These are phyloP conservation scores for Pythium brassicae DNA, from an alignment of 352 stramenopile species.

Conservation along the genomic window DNA sequence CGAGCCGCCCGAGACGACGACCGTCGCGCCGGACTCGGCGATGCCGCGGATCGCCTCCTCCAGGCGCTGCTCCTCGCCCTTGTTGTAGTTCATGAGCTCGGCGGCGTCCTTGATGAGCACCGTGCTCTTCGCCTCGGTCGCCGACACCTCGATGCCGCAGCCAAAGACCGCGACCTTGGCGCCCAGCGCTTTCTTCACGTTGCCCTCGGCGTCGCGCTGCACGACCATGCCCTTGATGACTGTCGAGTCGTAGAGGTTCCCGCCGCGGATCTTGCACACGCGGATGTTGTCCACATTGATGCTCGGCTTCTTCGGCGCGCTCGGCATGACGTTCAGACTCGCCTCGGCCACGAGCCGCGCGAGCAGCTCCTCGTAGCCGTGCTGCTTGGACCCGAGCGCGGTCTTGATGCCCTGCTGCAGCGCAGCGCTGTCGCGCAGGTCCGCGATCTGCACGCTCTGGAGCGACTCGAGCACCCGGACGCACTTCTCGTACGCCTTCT, in stretches of 20 bases:
- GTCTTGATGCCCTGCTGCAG: conserved; percentile 91
- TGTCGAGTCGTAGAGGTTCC: conserved; percentile 92
- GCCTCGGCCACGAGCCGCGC: conserved; percentile 93
- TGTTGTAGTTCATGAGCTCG: conserved; percentile 99
- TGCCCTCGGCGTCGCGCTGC: conserved; percentile 91
- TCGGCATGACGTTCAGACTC: conserved; percentile 92
- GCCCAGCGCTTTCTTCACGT: conserved; percentile 87
- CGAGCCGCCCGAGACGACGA: conserved; percentile 95
- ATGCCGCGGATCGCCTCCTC: conserved; percentile 98
- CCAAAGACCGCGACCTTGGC: conserved; percentile 97
- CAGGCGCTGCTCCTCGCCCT: conserved; percentile 97
- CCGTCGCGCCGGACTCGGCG: conserved; percentile 92
- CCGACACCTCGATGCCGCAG: conserved; percentile 95
- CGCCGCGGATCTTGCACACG: conserved; percentile 97
- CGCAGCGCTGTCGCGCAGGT: conserved; percentile 82
- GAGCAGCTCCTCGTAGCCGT: conserved; percentile 94
- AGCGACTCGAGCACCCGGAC: conserved; percentile 91
- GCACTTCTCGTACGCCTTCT: conserved; percentile 93
- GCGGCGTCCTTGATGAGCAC: conserved; percentile 99
- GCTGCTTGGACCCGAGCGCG: conserved; percentile 97
- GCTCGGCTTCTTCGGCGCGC: conserved; percentile 72
- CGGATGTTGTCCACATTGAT: conserved; percentile 98
- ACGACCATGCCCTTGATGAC: conserved; percentile 99
- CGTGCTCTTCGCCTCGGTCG: conserved; percentile 98
- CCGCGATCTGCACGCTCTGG: conserved; percentile 61